Base-by-base conservation (phyloP, 2,329 filamentous ascomycete genomes). In the Teratosphaeria epicoccoides region DNA sequence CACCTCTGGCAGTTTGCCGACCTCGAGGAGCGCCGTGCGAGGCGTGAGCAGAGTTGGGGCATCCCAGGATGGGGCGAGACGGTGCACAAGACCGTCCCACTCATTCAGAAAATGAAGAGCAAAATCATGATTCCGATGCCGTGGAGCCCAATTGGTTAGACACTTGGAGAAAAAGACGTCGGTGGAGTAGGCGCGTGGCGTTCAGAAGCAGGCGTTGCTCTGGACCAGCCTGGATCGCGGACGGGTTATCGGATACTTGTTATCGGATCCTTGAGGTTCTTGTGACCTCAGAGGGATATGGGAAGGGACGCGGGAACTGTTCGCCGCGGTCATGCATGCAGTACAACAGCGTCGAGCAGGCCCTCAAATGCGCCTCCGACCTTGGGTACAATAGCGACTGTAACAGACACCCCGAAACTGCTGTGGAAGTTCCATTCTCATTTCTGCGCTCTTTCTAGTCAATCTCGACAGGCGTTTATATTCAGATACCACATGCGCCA, bases 1-100 rank as follows among this genome's bases (percentile, higher is more conserved):
- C 91, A 97, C 68, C 78, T 98, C 22, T 98, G 93, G 93, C 93
- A 98, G 68, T 98, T 97, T 75, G 90, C 91, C 61, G 88, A 98
- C 70, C 73, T 98, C 55, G 90, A 97, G 71, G 93, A 97, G 74
- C 83, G 93, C 59, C 93, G 94, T 70, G 74, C 87, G 29, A 81
- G 89, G 59, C 81, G 93, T 59, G 93, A 98, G 76, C 83, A 94
- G 77, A 96, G 90, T 69, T 98, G 93, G 93, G 82, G 83, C 58
- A 82, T 95, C 40, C 87, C 95, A 66, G 93, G 93, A 45, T 98
- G 93, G 93, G 63, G 61, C 17, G 63, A 64, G 55, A 65, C 61
- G 25, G 59, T 62, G 25, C 93, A 98, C 76, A 96, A 95, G 79
- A 98, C 93, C 1, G 93, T 98, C 46, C 93, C 93, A 26, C 78